Conservation (phyloP, 2,329 filamentous ascomycete genomes). For the Aspergillus ochraceus region DNA sequence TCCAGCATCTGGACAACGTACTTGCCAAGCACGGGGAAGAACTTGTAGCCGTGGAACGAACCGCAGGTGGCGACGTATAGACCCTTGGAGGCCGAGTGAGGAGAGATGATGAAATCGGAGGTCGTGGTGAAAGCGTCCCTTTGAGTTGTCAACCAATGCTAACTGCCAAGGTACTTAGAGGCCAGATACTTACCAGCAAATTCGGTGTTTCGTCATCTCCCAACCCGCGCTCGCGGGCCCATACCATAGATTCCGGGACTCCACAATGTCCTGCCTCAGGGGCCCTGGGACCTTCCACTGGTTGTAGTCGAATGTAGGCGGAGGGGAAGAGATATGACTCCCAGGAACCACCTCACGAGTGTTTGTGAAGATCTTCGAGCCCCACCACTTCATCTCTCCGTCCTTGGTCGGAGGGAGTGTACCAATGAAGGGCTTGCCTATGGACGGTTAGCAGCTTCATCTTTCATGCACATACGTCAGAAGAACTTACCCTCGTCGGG, state of each 20-base stretch:
- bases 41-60: slow-evolving; percentile 31
- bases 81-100: slow-evolving; percentile 42
- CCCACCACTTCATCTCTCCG: slow-evolving; percentile 60
- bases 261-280: slow-evolving; percentile 60
- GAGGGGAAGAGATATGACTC: slow-evolving; percentile 58
- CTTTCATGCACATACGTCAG: background rate
- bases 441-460: slow-evolving; percentile 13
- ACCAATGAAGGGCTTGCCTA: slow-evolving; percentile 57
- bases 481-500: slow-evolving; percentile 29
- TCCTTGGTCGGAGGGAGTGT: slow-evolving; percentile 55
- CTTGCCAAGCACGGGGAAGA: slow-evolving; percentile 32
- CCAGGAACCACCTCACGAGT: slow-evolving; percentile 55
- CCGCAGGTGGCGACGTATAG: slow-evolving; percentile 43
- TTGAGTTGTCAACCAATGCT: slow-evolving; percentile 8
- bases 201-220: slow-evolving; percentile 62
- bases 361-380: slow-evolving; percentile 60
- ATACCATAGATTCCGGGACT: slow-evolving; percentile 60
- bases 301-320: slow-evolving; percentile 54
- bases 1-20: slow-evolving; percentile 31
- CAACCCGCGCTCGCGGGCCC: slow-evolving; percentile 56
- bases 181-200: slow-evolving; percentile 60
- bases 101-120: slow-evolving; percentile 52
- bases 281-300: slow-evolving; percentile 62
- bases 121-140: slow-evolving; percentile 67
- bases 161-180: too few species aligned